Evolutionary conservation across 768 basidiomycete species (phyloP).

Genomic region (Chlorophyllum brunneum): DNA sequence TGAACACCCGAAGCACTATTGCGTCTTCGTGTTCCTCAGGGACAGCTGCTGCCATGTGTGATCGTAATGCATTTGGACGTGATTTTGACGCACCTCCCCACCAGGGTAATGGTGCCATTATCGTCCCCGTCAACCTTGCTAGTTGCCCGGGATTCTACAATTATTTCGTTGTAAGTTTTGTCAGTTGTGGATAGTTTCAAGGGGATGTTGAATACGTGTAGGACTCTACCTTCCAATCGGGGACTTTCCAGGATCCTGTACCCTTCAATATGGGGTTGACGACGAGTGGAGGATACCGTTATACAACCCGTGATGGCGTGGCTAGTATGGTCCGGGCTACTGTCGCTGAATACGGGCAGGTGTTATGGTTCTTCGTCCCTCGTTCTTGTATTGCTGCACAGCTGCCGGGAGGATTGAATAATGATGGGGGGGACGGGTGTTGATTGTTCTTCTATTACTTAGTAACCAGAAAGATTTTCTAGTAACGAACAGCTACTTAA

Average conservation of each 20-base stretch:
- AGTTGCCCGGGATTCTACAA: conserved; percentile 23
- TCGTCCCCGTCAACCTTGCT: conserved; percentile 20
- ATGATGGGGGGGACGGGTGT: conserved; percentile 22
- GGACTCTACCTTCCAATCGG: conserved; percentile 21
- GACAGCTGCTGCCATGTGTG: conserved; percentile 17
- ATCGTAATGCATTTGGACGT: conserved; percentile 21
- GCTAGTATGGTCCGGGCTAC: conserved; percentile 24
- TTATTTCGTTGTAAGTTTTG: conserved; percentile 22
- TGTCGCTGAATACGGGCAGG: conserved; percentile 23
- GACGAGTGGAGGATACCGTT: conserved; percentile 19
- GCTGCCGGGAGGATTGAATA: conserved; percentile 20
- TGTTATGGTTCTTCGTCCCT: conserved; percentile 26
- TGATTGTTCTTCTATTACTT: not conserved
- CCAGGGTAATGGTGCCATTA: conserved; percentile 21
- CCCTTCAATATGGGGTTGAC: conserved; percentile 23
- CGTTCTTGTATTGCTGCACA: conserved; percentile 22
- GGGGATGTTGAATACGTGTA: too few species aligned
- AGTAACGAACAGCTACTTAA: not conserved
- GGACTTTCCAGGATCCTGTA: conserved; percentile 23
- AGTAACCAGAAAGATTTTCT: too few species aligned
- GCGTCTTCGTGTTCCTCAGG: conserved; percentile 18
- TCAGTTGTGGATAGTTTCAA: too few species aligned
- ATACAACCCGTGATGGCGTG: conserved; percentile 18
- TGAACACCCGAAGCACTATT: conserved; percentile 2
- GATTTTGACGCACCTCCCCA: conserved; percentile 25